These are phyloP conservation scores for Zygoascus sp. DNA, from an alignment of 1,139 yeast genomes.

Conservation along the genomic window DNA sequence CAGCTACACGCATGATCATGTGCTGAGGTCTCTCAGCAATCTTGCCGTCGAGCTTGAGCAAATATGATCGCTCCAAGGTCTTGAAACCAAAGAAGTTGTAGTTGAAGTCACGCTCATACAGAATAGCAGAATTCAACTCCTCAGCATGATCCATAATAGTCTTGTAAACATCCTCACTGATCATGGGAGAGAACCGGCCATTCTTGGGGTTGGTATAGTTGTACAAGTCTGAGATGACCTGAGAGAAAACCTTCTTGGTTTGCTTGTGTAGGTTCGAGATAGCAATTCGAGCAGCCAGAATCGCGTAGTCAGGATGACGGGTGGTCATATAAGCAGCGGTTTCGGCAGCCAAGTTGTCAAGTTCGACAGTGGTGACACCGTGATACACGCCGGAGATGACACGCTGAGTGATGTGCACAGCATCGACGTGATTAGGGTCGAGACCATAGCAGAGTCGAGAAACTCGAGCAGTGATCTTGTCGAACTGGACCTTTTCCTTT, in stretches of 20 bases:
- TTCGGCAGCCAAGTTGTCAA: constrained; percentile 91
- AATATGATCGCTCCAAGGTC: constrained; percentile 79
- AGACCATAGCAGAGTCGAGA: constrained; percentile 74
- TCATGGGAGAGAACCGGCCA: constrained; percentile 72
- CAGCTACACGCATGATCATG: constrained; percentile 81
- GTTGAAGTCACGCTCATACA: constrained; percentile 76
- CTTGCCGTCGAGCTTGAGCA: constrained; percentile 63
- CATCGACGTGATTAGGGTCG: constrained; percentile 78
- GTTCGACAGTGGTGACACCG: constrained; percentile 92
- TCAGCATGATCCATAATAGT: constrained; percentile 61
- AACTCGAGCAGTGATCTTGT: constrained; percentile 63
- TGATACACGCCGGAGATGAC: constrained; percentile 89
- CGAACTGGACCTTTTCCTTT: constrained; percentile 81
- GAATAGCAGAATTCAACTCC: constrained; percentile 74
- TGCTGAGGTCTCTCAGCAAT: constrained; percentile 91
- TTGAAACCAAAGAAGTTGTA: constrained; percentile 85
- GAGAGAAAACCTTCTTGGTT: constrained; percentile 83
- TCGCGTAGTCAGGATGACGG: constrained; percentile 92
- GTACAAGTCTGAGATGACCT: constrained; percentile 67
- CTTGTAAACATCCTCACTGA: constrained; percentile 64
- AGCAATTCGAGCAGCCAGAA: constrained; percentile 91
- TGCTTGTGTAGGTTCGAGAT: constrained; percentile 89
- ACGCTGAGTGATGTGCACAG: constrained; percentile 83
- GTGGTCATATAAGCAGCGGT: constrained; percentile 98
- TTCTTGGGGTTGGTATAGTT: constrained; percentile 77